Evolutionary conservation across 192 early-diverging fungal genomes (phyloP).

Genomic region (Paraglomus brasilianum): DNA sequence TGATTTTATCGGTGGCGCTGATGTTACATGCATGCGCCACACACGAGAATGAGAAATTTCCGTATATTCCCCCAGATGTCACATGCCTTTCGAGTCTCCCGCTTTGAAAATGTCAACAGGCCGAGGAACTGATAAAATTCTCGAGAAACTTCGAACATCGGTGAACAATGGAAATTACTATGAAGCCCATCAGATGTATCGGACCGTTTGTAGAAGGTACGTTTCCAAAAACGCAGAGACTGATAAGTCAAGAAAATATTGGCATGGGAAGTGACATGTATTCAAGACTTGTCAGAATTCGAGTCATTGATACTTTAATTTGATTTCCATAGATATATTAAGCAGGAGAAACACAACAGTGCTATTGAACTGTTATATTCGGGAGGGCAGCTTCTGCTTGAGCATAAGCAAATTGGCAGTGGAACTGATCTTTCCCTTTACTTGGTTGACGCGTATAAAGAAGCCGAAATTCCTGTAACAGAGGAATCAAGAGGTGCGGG

Average conservation of each 20-base stretch:
- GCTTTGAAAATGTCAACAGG: conserved; percentile 29
- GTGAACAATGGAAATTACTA: conserved; percentile 85
- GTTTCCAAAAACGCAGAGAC: conserved; percentile 9
- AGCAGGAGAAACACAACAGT: conserved; percentile 75
- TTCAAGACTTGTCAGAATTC: too few species aligned
- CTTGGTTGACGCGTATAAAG: conserved; percentile 79
- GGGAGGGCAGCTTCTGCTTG: conserved; percentile 74
- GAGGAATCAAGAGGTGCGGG: conserved; percentile 65
- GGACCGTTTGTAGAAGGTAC: conserved; percentile 84
- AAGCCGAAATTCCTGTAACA: conserved; percentile 63
- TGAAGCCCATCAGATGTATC: conserved; percentile 97
- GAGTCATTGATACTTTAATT: not conserved
- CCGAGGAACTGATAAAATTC: conserved; percentile 61
- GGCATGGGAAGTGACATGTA: too few species aligned
- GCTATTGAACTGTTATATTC: conserved; percentile 79
- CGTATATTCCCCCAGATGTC: too few species aligned
- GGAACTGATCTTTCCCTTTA: conserved; percentile 81
- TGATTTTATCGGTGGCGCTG: too few species aligned
- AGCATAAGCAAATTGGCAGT: conserved; percentile 77
- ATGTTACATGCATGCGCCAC: too few species aligned
- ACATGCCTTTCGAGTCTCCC: not conserved
- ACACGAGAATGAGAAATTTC: too few species aligned
- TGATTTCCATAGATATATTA: conserved; percentile 64
- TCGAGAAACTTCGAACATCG: conserved; percentile 66
- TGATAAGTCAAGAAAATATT: too few species aligned